phyloP scores from a whole-genome alignment of 768 basidiomycete genomes.

The Russula emetica region DNA sequence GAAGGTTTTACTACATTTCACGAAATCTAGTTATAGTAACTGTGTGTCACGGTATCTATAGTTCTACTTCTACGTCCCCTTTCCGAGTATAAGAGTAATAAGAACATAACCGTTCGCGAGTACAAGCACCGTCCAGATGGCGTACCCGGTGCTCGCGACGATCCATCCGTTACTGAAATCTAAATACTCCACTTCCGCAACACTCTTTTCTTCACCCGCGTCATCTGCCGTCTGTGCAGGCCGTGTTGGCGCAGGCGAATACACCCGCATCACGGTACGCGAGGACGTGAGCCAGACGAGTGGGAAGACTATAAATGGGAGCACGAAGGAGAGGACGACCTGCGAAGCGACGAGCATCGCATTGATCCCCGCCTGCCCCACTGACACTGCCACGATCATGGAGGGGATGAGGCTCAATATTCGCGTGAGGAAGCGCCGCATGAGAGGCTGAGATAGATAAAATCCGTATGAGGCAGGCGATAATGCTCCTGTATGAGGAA shows the following conservation, averaged over 20 bases:
- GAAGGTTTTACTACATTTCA: too few relatives aligned
- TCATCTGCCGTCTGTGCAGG: constrained; percentile 3
- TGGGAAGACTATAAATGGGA: constrained; percentile 83
- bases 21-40: too few relatives aligned
- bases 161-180: constrained; percentile 63
- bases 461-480: constrained; percentile 9
- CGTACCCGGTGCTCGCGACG: constrained; percentile 46
- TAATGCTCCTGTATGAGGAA: constrained; percentile 26
- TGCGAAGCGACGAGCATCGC: constrained; percentile 81
- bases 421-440: constrained; percentile 81
- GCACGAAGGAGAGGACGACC: constrained; percentile 75
- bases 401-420: constrained; percentile 79
- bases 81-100: constrained; percentile 49
- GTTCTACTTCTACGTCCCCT: constrained; percentile 23
- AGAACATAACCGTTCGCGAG: constrained; percentile 77
- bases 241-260: not conserved
- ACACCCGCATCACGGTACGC: constrained; percentile 64
- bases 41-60: not conserved
- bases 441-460: constrained; percentile 47
- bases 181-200: constrained; percentile 37
- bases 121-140: constrained; percentile 62
- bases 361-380: constrained; percentile 68
- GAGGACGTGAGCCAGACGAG: constrained; percentile 69
- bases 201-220: constrained; percentile 27
- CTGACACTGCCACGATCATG: constrained; percentile 66